Percentiles rank a stretch among this genome's conserved stretches.
These are phyloP conservation scores for Amphichorda felina DNA, from an alignment of 2,329 filamentous ascomycete genomes.

Conservation along the genomic window DNA sequence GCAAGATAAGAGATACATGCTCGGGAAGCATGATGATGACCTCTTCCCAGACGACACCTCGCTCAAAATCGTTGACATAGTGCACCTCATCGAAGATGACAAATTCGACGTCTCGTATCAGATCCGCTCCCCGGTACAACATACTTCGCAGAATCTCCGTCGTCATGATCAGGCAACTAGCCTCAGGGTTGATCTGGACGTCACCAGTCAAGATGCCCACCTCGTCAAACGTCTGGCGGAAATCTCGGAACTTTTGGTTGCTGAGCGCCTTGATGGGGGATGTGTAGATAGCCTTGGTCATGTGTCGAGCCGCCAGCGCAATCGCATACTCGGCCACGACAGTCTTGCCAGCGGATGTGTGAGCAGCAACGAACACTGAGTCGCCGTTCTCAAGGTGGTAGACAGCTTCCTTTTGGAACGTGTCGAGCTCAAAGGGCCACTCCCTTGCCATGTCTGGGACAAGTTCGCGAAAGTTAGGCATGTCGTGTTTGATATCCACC, in stretches of 20 bases:
- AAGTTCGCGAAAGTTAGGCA: slow-evolving; percentile 85
- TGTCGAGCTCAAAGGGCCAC: slow-evolving; percentile 96
- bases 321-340: slow-evolving; percentile 98
- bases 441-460: slow-evolving; percentile 93
- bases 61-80: slow-evolving; percentile 92
- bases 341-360: slow-evolving; percentile 96
- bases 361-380: slow-evolving; percentile 94
- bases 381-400: slow-evolving; percentile 95
- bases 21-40: slow-evolving; percentile 99
- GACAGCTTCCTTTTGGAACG: slow-evolving; percentile 96
- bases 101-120: slow-evolving; percentile 95
- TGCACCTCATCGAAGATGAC: slow-evolving; percentile 99
- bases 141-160: slow-evolving; percentile 97
- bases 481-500: slow-evolving; percentile 88
- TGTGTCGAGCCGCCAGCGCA: slow-evolving; percentile 93
- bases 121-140: slow-evolving; percentile 89
- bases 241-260: slow-evolving; percentile 98
- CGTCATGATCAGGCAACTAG: slow-evolving; percentile 98
- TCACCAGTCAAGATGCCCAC: slow-evolving; percentile 95
- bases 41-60: slow-evolving; percentile 98
- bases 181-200: slow-evolving; percentile 94
- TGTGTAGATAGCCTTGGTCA: slow-evolving; percentile 99
- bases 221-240: slow-evolving; percentile 80
- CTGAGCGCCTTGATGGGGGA: slow-evolving; percentile 97
- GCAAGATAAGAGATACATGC: slow-evolving; percentile 86